These are phyloP conservation scores for Bruguiera hainesii DNA, from an alignment of 441 rosid genomes.

Conservation along the genomic window DNA sequence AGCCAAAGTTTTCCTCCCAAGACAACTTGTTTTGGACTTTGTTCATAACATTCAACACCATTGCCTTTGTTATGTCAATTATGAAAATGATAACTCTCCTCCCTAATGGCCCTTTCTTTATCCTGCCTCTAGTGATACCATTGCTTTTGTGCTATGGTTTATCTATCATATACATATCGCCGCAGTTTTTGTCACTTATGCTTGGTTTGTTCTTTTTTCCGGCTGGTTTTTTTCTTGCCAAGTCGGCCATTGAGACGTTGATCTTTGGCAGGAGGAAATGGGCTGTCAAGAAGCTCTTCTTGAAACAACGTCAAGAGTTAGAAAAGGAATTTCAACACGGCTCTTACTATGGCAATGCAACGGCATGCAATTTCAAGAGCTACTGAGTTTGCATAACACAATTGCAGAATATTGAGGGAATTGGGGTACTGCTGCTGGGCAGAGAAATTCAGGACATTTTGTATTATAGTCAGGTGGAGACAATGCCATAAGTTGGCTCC, in stretches of 20 bases:
- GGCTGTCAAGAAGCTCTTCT: neutral
- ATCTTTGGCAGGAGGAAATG: neutral
- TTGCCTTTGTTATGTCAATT: neutral
- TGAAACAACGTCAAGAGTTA: neutral
- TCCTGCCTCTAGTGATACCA: neutral
- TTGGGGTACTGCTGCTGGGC: no score
- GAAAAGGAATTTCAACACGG: no score
- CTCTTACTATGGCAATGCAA: no score
- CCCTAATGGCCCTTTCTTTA: neutral
- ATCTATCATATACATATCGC: neutral
- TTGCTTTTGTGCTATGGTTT: neutral
- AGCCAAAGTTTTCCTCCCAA: neutral
- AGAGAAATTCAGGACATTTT: no score
- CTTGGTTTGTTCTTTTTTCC: neutral
- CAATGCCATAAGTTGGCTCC: no score
- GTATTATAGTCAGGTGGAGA: no score
- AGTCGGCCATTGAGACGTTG: neutral
- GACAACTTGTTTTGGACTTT: neutral
- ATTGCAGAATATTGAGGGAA: no score
- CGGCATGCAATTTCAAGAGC: no score
- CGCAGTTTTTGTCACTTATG: no score
- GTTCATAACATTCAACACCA: neutral
- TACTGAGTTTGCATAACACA: no score
- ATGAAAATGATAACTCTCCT: neutral
- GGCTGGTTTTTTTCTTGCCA: neutral